Evolutionary conservation across 495 filamentous ascomycete genomes (phyloP).

Genomic region (Parachaetomium inaequale): DNA sequence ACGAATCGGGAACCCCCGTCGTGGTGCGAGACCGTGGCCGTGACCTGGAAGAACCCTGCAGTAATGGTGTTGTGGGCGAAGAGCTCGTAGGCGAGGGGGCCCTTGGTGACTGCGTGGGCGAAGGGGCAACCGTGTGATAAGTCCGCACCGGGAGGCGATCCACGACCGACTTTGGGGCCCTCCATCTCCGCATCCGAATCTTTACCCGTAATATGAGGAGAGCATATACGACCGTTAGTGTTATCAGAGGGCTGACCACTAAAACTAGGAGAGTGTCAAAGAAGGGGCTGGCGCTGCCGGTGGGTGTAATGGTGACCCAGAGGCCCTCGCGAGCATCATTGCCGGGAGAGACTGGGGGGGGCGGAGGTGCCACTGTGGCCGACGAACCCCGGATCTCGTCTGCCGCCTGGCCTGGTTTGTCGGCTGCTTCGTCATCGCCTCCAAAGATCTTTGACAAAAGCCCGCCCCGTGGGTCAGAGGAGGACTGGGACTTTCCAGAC

Average conservation of each 20-base stretch:
- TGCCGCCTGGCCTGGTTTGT: slow-evolving; percentile 20
- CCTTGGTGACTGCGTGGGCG: slow-evolving; percentile 56
- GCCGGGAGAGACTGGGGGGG: slow-evolving; percentile 25
- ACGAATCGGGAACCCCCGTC: slow-evolving; percentile 52
- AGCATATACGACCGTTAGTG: slow-evolving; percentile 87
- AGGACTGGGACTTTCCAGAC: slow-evolving; percentile 24
- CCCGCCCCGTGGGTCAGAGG: slow-evolving; percentile 26
- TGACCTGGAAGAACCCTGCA: slow-evolving; percentile 55
- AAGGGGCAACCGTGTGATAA: slow-evolving; percentile 75
- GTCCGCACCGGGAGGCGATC: slow-evolving; percentile 92
- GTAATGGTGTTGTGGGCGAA: slow-evolving; percentile 72
- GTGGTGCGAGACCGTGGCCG: slow-evolving; percentile 65
- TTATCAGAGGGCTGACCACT: slow-evolving; percentile 88
- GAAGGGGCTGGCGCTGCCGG: slow-evolving; percentile 87
- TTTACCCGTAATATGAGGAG: slow-evolving; percentile 83
- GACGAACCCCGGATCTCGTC: neutral
- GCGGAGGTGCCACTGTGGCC: slow-evolving; percentile 10
- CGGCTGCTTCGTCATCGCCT: slow-evolving; percentile 40
- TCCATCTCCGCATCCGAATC: slow-evolving; percentile 86
- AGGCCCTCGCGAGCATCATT: slow-evolving; percentile 66
- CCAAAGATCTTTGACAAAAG: slow-evolving; percentile 48
- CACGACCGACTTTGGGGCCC: slow-evolving; percentile 92
- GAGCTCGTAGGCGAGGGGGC: slow-evolving; percentile 54
- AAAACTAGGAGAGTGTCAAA: slow-evolving; percentile 93
- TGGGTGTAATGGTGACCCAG: slow-evolving; percentile 92